Percentiles rank a stretch among this genome's conserved stretches.
Conservation (phyloP, 1,284 basidiomycete species). For the Malassezia nana region DNA sequence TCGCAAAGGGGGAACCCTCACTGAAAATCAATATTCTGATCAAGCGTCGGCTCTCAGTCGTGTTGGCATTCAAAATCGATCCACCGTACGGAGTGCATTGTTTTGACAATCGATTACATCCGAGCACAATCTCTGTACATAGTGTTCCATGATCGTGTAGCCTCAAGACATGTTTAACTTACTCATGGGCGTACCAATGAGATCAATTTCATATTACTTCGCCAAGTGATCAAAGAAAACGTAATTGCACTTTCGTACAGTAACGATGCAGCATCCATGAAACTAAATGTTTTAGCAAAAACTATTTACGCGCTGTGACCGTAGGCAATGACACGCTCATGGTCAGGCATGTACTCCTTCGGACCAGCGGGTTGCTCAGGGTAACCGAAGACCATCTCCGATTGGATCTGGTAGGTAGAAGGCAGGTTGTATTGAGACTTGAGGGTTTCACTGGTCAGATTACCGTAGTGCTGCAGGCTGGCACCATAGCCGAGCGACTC, state of each 20-base stretch:
- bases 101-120: not conserved
- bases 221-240: no score
- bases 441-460: constrained; percentile 30
- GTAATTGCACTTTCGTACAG: no score
- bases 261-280: not conserved
- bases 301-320: constrained; percentile 11
- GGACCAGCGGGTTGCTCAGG: constrained; percentile 39
- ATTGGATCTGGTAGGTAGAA: constrained; percentile 48
- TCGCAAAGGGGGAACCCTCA: not conserved
- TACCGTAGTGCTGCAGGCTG: constrained; percentile 49
- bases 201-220: not conserved
- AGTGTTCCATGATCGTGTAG: not conserved
- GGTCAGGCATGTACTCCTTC: constrained; percentile 49
- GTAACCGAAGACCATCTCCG: constrained; percentile 52
- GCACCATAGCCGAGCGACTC: constrained; percentile 51
- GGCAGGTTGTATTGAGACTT: constrained; percentile 47
- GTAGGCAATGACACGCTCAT: constrained; percentile 47
- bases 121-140: not conserved
- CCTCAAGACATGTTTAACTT: no score
- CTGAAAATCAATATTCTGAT: not conserved
- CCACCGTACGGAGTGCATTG: not conserved
- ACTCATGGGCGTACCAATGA: no score
- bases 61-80: not conserved
- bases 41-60: not conserved
- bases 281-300: not conserved